These are phyloP conservation scores for Kazachstania sp. DNA, from an alignment of 1,139 yeast genomes.

Conservation along the genomic window DNA sequence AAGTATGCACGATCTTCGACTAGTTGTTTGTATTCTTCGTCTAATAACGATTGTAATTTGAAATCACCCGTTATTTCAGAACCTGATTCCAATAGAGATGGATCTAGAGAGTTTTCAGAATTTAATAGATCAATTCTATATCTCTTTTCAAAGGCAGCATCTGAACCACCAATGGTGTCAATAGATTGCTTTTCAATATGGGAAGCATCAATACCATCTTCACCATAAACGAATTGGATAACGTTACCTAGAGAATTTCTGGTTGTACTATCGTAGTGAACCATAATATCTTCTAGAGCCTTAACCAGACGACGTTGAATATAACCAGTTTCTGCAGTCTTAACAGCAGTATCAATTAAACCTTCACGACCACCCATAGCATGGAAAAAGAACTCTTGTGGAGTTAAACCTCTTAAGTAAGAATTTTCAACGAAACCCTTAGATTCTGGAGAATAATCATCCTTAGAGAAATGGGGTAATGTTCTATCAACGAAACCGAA, in stretches of 20 bases:
- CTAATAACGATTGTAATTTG: slow-evolving; percentile 69
- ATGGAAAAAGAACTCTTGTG: slow-evolving; percentile 98
- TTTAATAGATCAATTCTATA: slow-evolving; percentile 85
- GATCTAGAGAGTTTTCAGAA: slow-evolving; percentile 52
- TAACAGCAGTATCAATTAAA: slow-evolving; percentile 96
- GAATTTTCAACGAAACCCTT: slow-evolving; percentile 98
- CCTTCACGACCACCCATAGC: slow-evolving; percentile 99
- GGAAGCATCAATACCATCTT: slow-evolving; percentile 97
- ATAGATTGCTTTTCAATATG: slow-evolving; percentile 96
- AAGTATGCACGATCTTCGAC: slow-evolving; percentile 67
- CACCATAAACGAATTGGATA: slow-evolving; percentile 95
- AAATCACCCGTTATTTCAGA: slow-evolving; percentile 87
- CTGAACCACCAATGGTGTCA: slow-evolving; percentile 92
- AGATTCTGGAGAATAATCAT: slow-evolving; percentile 96
- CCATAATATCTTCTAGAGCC: slow-evolving; percentile 98
- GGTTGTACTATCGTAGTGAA: slow-evolving; percentile 96
- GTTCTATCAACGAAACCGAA: slow-evolving; percentile 95
- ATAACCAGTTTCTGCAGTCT: slow-evolving; percentile 98
- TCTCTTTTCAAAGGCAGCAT: slow-evolving; percentile 69
- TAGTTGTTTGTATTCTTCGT: slow-evolving; percentile 76
- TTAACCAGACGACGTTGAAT: slow-evolving; percentile 98
- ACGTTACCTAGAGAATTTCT: slow-evolving; percentile 96
- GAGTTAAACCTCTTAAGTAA: slow-evolving; percentile 92
- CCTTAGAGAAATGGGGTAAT: slow-evolving; percentile 95
- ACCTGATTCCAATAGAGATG: slow-evolving; percentile 76